Evolutionary conservation across 2,329 filamentous ascomycete genomes (phyloP).

Genomic region (Xylariaceae sp.): DNA sequence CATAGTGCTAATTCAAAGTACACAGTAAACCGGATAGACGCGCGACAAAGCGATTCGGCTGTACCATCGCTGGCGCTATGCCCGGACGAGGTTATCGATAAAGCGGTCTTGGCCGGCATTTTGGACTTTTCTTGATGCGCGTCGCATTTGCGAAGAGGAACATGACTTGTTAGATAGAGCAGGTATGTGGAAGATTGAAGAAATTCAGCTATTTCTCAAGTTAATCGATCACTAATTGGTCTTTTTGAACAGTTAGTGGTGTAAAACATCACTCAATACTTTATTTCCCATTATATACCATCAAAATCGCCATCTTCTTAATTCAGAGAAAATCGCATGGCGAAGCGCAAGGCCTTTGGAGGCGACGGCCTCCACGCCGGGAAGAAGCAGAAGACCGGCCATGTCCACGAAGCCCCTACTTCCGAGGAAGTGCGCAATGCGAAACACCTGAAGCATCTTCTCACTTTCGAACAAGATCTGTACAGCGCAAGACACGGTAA

Average conservation of each 20-base stretch:
- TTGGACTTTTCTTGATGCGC: constrained; percentile 19
- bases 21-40: not conserved
- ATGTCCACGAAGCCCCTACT: constrained; percentile 50
- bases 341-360: constrained; percentile 29
- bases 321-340: constrained; percentile 22
- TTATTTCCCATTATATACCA: constrained; percentile 14
- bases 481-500: constrained; percentile 60
- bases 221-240: not conserved
- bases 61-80: constrained; percentile 8
- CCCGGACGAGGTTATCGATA: constrained; percentile 6
- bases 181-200: not conserved
- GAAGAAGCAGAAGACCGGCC: constrained; percentile 50
- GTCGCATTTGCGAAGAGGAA: not conserved
- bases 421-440: constrained; percentile 58
- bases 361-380: constrained; percentile 38
- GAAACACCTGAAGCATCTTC: constrained; percentile 62
- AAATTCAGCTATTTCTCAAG: not conserved
- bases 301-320: constrained; percentile 1
- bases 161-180: not conserved
- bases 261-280: not conserved
- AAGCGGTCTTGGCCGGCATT: constrained; percentile 22
- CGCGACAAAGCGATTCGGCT: not conserved
- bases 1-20: not conserved
- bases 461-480: constrained; percentile 67
- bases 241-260: not conserved